These are phyloP conservation scores for Hypoxylon rickii DNA, from an alignment of 495 filamentous ascomycete species.

Conservation along the genomic window DNA sequence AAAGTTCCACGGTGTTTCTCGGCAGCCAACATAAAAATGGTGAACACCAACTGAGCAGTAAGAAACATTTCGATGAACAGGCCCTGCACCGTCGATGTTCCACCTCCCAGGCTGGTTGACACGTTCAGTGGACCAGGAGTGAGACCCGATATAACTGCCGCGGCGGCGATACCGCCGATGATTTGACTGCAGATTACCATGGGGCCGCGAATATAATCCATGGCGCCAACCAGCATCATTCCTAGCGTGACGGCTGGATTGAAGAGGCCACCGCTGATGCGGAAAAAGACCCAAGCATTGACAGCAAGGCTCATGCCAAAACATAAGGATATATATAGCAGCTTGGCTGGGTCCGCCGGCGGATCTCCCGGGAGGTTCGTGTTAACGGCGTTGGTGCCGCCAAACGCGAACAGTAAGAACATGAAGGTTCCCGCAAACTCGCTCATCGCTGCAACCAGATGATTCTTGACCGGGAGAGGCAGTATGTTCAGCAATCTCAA, in stretches of 20 bases:
- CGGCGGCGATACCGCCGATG: conserved; percentile 61
- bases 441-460: conserved; percentile 65
- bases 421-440: conserved; percentile 83
- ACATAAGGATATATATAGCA: conserved; percentile 71
- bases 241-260: conserved; percentile 73
- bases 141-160: conserved; percentile 59
- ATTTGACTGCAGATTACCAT: conserved; percentile 62
- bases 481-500: conserved; percentile 3
- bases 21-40: conserved; percentile 80
- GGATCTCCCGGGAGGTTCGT: conserved; percentile 39
- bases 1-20: conserved; percentile 83
- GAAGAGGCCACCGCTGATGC: conserved; percentile 78
- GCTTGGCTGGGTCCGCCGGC: conserved; percentile 42
- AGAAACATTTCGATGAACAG: conserved; percentile 82
- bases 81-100: conserved; percentile 63
- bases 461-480: conserved; percentile 34
- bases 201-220: conserved; percentile 52
- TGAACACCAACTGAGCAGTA: conserved; percentile 75
- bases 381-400: conserved; percentile 75
- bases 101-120: conserved; percentile 61
- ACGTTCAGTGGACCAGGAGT: conserved; percentile 67
- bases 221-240: conserved; percentile 60
- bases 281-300: conserved; percentile 87
- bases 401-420: conserved; percentile 83
- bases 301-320: conserved; percentile 79